Base-by-base conservation (phyloP, 768 basidiomycete genomes). In the Serendipita indica region DNA sequence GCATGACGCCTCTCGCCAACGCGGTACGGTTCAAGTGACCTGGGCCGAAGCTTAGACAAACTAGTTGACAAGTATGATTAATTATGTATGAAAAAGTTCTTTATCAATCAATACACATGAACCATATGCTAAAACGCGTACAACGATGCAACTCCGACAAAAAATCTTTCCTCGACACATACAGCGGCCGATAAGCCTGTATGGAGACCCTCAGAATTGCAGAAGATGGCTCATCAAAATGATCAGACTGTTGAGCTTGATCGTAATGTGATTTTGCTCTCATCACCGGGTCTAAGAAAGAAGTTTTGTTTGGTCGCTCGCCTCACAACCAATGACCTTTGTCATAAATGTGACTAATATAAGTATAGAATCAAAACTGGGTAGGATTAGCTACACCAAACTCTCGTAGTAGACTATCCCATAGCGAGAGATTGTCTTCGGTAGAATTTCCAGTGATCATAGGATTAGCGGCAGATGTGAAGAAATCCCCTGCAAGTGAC, bases 181-280 rank as follows among this genome's bases (percentile, higher is more conserved):
- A 39, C 35, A 39, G 35, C 13, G 18, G 18, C 35, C 35, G 18
- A 12, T 12, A 39, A 39, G 18, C 35, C 12, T 10, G 35, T 7
- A 27, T 13, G 12, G 43, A 54, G 49, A 54, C 49, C 49, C 49
- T 54, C 49, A 54, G 49, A 54, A 54, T 54, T 54, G 49, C 49
- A 54, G 49, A 54, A 54, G 49, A 3, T 20, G 49, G 30, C 10
- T 54, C 49, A 54, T 54, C 49, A 54, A 54, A 22, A 14, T 10
- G 22, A 54, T 54, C 49, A 54, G 49, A 54, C 49, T 54, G 49
- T 54, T 54, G 49, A 54, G 49, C 49, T 54, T 54, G 49, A 54
- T 54, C 41, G 30, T 54, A 54, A 54, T 54, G 49, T 54, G 49
- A 20, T 30, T 54, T 54, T 27, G 49, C 49, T 54, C 4, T 54